Conservation (phyloP, 441 rosid species). For the Raphanus hybrid region DNA sequence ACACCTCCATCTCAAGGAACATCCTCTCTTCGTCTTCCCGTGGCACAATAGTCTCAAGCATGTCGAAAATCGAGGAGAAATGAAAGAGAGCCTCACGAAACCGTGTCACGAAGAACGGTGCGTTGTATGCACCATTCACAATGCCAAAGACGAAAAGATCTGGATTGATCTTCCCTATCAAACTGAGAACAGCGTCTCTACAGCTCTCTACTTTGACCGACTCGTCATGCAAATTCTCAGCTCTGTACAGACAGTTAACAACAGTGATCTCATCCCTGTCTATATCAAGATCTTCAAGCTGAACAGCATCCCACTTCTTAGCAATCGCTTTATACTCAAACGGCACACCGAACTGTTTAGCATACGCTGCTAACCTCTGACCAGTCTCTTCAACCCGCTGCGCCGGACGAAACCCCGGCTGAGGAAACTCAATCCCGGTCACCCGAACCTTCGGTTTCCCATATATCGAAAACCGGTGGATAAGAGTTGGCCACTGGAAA, state of each 20-base stretch:
- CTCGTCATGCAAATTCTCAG: constrained; percentile 82
- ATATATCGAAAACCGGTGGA: constrained; percentile 50
- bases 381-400: constrained; percentile 75
- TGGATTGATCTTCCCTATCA: constrained; percentile 72
- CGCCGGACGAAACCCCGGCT: constrained; percentile 71
- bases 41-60: constrained; percentile 83
- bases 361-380: constrained; percentile 64
- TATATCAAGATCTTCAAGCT: constrained; percentile 61
- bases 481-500: constrained; percentile 73
- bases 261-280: constrained; percentile 59
- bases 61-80: constrained; percentile 89
- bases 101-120: constrained; percentile 89
- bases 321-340: constrained; percentile 71
- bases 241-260: constrained; percentile 73
- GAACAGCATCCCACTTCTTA: constrained; percentile 68
- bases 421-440: constrained; percentile 76
- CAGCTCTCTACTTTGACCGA: constrained; percentile 65
- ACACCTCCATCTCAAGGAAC: constrained; percentile 78
- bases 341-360: constrained; percentile 60
- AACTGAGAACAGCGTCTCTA: constrained; percentile 63
- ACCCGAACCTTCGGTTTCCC: constrained; percentile 62
- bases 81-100: constrained; percentile 87
- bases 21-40: constrained; percentile 70
- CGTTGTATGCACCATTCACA: constrained; percentile 70
- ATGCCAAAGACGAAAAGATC: constrained; percentile 74